phyloP scores from a whole-genome alignment of 202 grass and related monocot species.

The Bolboschoenoplectus hybrid region DNA sequence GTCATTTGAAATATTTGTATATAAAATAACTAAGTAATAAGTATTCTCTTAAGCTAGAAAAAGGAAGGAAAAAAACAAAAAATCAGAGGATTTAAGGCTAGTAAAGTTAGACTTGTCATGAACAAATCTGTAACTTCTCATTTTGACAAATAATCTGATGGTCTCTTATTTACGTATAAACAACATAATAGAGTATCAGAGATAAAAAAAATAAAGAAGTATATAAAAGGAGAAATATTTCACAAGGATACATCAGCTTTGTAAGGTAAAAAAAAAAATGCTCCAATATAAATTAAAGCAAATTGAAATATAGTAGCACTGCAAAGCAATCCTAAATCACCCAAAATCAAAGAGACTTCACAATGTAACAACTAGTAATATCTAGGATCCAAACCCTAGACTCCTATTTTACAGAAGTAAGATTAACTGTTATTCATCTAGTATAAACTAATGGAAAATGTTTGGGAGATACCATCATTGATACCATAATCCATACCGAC shows the following conservation, averaged over 20 bases:
- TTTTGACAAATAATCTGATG: too few species aligned
- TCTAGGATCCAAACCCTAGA: not conserved
- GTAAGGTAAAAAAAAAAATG: not conserved
- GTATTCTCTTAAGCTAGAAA: not conserved
- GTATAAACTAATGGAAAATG: not conserved
- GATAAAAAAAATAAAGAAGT: not conserved
- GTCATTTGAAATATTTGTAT: not conserved
- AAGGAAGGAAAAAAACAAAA: not conserved
- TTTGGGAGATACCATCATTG: too few species aligned
- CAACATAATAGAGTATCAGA: not conserved
- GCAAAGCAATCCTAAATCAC: not conserved
- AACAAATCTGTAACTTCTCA: not conserved
- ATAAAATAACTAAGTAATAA: not conserved
- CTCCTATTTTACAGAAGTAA: not conserved
- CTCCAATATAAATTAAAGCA: not conserved
- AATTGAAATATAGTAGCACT: not conserved
- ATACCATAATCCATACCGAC: too few species aligned
- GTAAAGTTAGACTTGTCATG: not conserved
- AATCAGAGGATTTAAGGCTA: conserved; percentile 10
- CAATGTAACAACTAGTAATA: not conserved
- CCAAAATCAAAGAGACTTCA: not conserved
- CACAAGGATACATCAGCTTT: not conserved
- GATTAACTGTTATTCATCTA: not conserved
- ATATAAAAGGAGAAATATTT: not conserved
- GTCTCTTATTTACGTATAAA: too few species aligned